phyloP scores from a whole-genome alignment of 2,329 filamentous ascomycete species.

The Lecanicillium sp. region DNA sequence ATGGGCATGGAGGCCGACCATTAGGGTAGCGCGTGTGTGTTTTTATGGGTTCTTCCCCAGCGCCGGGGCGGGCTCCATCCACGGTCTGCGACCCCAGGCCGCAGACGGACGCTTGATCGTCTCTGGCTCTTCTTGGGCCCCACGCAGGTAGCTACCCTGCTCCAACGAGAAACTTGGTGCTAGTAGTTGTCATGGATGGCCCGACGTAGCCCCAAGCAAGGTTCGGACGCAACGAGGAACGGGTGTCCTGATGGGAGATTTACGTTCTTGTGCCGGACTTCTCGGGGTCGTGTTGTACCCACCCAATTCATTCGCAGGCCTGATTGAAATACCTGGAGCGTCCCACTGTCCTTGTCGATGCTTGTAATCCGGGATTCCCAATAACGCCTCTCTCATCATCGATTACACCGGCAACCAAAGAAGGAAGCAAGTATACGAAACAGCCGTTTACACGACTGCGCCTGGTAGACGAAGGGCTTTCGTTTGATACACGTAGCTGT shows the following conservation, averaged over 20 bases:
- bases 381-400: not conserved
- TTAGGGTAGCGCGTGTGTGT: not conserved
- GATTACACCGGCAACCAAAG: too few relatives aligned
- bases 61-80: too few relatives aligned
- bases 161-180: not conserved
- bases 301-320: not conserved
- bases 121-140: too few relatives aligned
- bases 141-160: slow-evolving; percentile 1
- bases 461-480: slow-evolving; percentile 3
- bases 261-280: not conserved
- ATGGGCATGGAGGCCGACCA: too few relatives aligned
- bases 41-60: too few relatives aligned
- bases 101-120: slow-evolving; percentile 7
- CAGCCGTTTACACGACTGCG: not conserved
- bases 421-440: not conserved
- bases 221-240: not conserved
- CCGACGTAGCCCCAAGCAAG: not conserved
- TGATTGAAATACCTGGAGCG: slow-evolving; percentile 6
- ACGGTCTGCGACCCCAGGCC: too few relatives aligned
- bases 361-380: not conserved
- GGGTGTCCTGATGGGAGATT: not conserved
- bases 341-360: not conserved
- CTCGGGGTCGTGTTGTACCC: not conserved
- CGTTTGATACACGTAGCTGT: not conserved
- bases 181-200: slow-evolving; percentile 10